Evolutionary conservation across 2,329 filamentous ascomycete genomes (phyloP).

Genomic region (Trichoderma pleuroti): DNA sequence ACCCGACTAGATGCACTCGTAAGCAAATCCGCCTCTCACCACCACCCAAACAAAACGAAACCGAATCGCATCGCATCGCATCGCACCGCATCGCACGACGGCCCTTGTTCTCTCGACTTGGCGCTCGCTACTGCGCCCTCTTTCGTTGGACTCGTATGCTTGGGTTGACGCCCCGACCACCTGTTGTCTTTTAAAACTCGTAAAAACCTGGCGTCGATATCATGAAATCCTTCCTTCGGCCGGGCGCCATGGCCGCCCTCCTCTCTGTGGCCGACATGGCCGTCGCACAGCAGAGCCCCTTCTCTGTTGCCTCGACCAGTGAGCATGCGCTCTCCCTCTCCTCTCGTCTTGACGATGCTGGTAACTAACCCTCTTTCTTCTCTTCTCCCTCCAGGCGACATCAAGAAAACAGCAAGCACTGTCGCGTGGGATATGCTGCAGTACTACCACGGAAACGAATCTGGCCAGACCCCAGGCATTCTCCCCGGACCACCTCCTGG

Average conservation of each 20-base stretch:
- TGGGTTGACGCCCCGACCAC: neutral
- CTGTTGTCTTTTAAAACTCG: neutral
- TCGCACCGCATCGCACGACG: neutral
- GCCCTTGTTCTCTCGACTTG: neutral
- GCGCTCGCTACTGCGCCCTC: neutral
- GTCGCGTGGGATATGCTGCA: slow-evolving; percentile 44
- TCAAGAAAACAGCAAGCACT: slow-evolving; percentile 38
- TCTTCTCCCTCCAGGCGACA: slow-evolving; percentile 29
- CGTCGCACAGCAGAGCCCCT: slow-evolving; percentile 5
- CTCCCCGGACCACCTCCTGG: slow-evolving; percentile 45
- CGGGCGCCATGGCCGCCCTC: slow-evolving; percentile 14
- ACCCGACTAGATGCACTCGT: neutral
- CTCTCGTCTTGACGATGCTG: neutral
- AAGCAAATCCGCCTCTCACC: neutral
- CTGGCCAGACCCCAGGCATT: slow-evolving; percentile 45
- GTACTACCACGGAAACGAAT: slow-evolving; percentile 45
- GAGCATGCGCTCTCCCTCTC: neutral
- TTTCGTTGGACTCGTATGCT: neutral
- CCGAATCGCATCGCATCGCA: neutral
- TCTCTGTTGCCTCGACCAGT: slow-evolving; percentile 9
- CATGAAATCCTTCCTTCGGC: slow-evolving; percentile 11
- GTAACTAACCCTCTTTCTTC: neutral
- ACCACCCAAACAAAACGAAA: neutral
- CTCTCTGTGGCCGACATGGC: slow-evolving; percentile 10
- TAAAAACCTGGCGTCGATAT: neutral